Evolutionary conservation across 495 filamentous ascomycete genomes (phyloP).

Genomic region (Penicillium lagena): DNA sequence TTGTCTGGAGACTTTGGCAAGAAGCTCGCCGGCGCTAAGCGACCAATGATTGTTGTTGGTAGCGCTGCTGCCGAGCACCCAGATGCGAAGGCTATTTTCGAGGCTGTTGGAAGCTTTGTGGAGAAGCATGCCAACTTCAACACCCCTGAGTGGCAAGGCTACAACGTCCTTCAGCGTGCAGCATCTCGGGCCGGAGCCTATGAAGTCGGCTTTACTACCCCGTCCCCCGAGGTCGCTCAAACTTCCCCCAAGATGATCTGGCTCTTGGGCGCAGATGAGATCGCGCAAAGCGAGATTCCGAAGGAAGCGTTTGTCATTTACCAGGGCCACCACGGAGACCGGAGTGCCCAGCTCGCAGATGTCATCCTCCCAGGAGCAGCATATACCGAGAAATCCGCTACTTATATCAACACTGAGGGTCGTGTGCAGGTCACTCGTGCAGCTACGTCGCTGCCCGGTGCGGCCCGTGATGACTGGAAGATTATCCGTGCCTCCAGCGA

Average conservation of each 20-base stretch:
- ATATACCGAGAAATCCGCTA: conserved; percentile 96
- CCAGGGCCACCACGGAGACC: conserved; percentile 96
- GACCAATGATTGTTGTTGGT: conserved; percentile 93
- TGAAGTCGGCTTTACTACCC: conserved; percentile 87
- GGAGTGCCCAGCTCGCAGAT: conserved; percentile 86
- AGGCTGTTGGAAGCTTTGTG: conserved; percentile 79
- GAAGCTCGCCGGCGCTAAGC: conserved; percentile 80
- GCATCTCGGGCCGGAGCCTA: conserved; percentile 90
- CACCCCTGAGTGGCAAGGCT: conserved; percentile 91
- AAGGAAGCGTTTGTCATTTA: conserved; percentile 95
- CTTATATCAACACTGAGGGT: conserved; percentile 96
- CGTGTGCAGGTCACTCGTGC: conserved; percentile 87
- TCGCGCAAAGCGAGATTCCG: conserved; percentile 71
- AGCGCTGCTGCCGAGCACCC: conserved; percentile 82
- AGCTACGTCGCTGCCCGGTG: conserved; percentile 79
- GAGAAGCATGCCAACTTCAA: conserved; percentile 91
- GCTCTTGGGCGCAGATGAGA: conserved; percentile 94
- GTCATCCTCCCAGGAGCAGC: conserved; percentile 89
- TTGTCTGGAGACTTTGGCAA: conserved; percentile 85
- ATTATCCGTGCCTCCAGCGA: conserved; percentile 89
- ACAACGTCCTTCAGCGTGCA: conserved; percentile 89
- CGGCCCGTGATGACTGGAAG: conserved; percentile 95
- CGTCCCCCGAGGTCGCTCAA: conserved; percentile 68
- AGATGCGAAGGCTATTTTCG: conserved; percentile 88
- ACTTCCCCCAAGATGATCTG: conserved; percentile 90